Evolutionary conservation across 495 filamentous ascomycete species (phyloP).

Genomic region (Penicillium antarcticum): DNA sequence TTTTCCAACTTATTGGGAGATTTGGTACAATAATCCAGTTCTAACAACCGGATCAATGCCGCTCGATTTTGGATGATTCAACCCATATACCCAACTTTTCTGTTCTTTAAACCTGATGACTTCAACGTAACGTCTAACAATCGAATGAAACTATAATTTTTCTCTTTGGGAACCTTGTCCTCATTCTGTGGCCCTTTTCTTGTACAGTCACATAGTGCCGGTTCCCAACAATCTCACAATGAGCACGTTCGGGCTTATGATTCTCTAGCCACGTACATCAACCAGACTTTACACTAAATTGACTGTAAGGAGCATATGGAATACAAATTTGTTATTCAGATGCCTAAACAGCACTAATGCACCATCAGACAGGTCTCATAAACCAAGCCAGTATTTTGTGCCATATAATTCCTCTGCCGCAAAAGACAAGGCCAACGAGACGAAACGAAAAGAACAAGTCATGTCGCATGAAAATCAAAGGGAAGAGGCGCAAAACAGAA

Average conservation of each 20-base stretch:
- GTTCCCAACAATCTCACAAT: neutral
- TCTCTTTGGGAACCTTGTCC: neutral
- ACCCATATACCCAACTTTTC: slow-evolving; percentile 44
- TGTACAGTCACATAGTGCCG: neutral
- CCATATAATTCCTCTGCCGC: neutral
- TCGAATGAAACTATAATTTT: neutral
- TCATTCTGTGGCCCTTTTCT: neutral
- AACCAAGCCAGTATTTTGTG: neutral
- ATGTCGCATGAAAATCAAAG: slow-evolving; percentile 8
- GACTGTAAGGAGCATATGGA: neutral
- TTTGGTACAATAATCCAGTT: slow-evolving; percentile 12
- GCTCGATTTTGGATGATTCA: slow-evolving; percentile 42
- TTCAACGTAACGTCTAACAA: slow-evolving; percentile 39
- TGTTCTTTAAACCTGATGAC: slow-evolving; percentile 8
- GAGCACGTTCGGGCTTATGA: neutral
- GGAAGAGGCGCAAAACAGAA: slow-evolving; percentile 8
- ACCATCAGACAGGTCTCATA: neutral
- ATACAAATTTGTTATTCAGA: neutral
- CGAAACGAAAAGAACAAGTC: neutral
- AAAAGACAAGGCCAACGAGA: neutral
- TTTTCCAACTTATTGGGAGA: slow-evolving; percentile 16
- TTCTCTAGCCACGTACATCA: no score
- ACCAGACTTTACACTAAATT: no score
- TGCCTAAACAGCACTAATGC: neutral
- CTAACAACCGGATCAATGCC: slow-evolving; percentile 13